Base-by-base conservation (phyloP, 345 rosid species). In the Atalantia buxifolia region DNA sequence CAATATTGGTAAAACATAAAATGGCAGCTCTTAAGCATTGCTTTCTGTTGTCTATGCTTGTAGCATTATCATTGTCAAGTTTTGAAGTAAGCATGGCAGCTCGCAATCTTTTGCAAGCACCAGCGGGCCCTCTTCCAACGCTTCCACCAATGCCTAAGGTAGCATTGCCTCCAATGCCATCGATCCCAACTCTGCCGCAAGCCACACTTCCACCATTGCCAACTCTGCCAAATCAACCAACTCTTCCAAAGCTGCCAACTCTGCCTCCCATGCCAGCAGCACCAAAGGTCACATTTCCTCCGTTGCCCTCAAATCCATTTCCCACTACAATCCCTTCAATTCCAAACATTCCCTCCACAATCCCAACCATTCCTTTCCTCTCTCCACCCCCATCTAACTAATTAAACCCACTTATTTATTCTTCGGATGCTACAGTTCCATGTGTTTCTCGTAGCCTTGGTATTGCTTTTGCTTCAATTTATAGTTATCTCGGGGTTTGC, bases 361-460 rank as follows among this genome's bases (percentile, higher is more conserved):
- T 72, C 30, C 75, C 75, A 9, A 10, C 45, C 28, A 55, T 72
- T 72, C 64, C 64, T 4, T 56, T 36, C 48, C 6, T 72, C 7
- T 64, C 80, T 27, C 72, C 85, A 59, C 74, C 80, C 9, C 82
- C 85, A 75, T 74, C 79, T 4, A 81, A 72, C 14, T 82, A 81
- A 72, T 10, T 78, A 68, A 74, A 64, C 9, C 7, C 22, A 53
- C 36, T 38, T 48, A 40, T 42, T 21, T 48, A 55, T 25, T 25
- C 66, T 13, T 10, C 25, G 38, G 55, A n/a, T 28, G 48, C 30
- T 24, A 38, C 48, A 24, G 31, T 35, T 72, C 76, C 33, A 48
- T 18, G 35, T 8, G 7, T 28, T 31, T 70, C 27, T 35, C 13
- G 7, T 16, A 53, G 50, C 2, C n/a, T 35, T 28, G 66, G 16